A percentile compares a stretch with the other conserved stretches of the same genome.
These are phyloP conservation scores for Intubia oerlemansii DNA, from an alignment of 2,329 filamentous ascomycete species.

Conservation along the genomic window DNA sequence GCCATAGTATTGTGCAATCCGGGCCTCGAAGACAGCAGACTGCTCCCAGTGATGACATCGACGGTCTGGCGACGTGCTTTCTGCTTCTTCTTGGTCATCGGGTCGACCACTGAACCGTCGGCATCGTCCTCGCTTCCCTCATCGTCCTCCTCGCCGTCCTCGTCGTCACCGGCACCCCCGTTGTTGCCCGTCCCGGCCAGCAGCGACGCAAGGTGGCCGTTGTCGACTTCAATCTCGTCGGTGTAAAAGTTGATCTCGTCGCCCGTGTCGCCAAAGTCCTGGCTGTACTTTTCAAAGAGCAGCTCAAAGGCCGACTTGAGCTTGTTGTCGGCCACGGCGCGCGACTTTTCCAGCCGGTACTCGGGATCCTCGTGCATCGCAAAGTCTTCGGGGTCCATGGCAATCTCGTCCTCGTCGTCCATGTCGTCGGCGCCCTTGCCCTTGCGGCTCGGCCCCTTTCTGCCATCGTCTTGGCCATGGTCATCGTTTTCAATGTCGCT, in stretches of 20 bases:
- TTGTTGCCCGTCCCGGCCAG: constrained; percentile 12
- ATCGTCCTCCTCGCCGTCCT: constrained; percentile 8
- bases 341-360: constrained; percentile 36
- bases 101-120: background rate
- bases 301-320: constrained; percentile 70
- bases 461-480: background rate
- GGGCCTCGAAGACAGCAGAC: no score
- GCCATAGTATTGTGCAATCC: no score
- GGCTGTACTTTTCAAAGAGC: constrained; percentile 76
- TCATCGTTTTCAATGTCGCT: background rate
- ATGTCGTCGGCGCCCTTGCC: constrained; percentile 11
- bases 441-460: no score
- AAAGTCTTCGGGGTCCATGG: constrained; percentile 24
- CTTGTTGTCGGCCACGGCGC: constrained; percentile 44
- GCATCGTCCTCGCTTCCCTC: background rate
- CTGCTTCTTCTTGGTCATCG: background rate
- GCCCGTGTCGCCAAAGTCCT: constrained; percentile 61
- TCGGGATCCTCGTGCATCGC: constrained; percentile 27
- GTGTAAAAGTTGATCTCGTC: constrained; percentile 79
- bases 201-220: constrained; percentile 51
- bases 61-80: no score
- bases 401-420: constrained; percentile 25
- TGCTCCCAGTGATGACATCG: no score
- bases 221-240: constrained; percentile 68
- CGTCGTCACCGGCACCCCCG: constrained; percentile 10